Evolutionary conservation across 2,329 filamentous ascomycete genomes (phyloP), one percentile per base, ranked within the genome.

Genomic region (Tolypocladium amazonense): DNA sequence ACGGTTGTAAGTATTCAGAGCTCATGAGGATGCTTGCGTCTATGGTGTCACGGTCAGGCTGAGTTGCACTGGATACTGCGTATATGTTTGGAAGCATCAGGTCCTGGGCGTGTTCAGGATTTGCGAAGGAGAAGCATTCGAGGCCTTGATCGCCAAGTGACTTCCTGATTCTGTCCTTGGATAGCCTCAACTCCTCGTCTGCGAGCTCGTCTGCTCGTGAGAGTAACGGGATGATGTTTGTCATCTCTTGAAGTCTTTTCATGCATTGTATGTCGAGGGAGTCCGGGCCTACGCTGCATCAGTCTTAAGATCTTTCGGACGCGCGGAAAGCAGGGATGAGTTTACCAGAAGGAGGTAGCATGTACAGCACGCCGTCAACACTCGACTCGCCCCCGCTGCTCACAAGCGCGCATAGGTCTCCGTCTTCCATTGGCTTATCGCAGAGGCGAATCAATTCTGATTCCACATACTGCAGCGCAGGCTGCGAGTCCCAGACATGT

Each of bases 21-120:
- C 87, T 92, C 93, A 97, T 97, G 23, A 97, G 81, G 0, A 96
- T 79, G 67, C 91, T 96, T 23, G 92, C 93, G 71, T 97, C 93
- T 87, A 97, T 95, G 52, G 82, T 85, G 45, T 96, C 90, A 62
- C 85, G 77, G 67, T 97, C 91, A 27, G 83, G 82, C 1, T 82
- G 84, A 30, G 83, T 79, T 15, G 83, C 83, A 25, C 89, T 94
- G 1, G 93, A 97, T 25, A 96, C 81, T 0, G 90, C 85, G 69
- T 90, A 95, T 3, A 87, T 84, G 61, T 76, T 76, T 15, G 72
- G 70, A 54, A 54, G 50, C 30, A 1, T 72, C 67, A 15, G 50
- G 56, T 70, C 63, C 43, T 70, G 66, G 52, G 62, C 60, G 3
- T 61, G 54, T 3, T 64, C 58, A 37, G 72, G 68, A 20, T 68